phyloP scores from a whole-genome alignment of 2,329 filamentous ascomycete genomes.

The Hymenoscyphus fraxineus region DNA sequence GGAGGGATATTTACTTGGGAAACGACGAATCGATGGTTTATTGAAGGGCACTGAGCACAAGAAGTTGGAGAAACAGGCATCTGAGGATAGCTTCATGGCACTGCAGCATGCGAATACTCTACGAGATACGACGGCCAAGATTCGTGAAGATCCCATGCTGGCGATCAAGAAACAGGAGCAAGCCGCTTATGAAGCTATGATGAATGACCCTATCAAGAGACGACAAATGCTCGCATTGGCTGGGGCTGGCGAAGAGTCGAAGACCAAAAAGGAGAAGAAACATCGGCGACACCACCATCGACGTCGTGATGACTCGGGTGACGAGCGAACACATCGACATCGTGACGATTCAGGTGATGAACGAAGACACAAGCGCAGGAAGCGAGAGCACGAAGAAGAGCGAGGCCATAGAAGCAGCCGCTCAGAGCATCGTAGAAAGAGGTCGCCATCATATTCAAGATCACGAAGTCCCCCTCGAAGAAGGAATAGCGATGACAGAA shows the following conservation, averaged over 20 bases:
- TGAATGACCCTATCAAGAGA: slow-evolving; percentile 69
- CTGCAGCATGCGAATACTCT: slow-evolving; percentile 67
- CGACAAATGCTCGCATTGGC: slow-evolving; percentile 63
- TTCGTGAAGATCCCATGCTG: slow-evolving; percentile 84
- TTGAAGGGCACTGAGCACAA: slow-evolving; percentile 78
- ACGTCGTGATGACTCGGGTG: slow-evolving; percentile 33
- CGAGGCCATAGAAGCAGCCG: slow-evolving; percentile 37
- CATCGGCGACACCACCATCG: slow-evolving; percentile 41
- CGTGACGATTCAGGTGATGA: slow-evolving; percentile 36
- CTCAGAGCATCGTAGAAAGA: slow-evolving; percentile 38
- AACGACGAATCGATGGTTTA: slow-evolving; percentile 84
- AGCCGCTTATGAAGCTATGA: slow-evolving; percentile 73
- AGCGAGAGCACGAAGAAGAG: slow-evolving; percentile 34
- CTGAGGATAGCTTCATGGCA: slow-evolving; percentile 56
- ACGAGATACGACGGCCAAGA: slow-evolving; percentile 79
- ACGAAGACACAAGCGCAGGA: slow-evolving; percentile 44
- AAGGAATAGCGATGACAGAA: slow-evolving; percentile 24
- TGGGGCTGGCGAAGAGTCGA: slow-evolving; percentile 47
- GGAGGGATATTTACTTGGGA: slow-evolving; percentile 89
- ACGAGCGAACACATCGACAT: slow-evolving; percentile 31
- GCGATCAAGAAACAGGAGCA: slow-evolving; percentile 93
- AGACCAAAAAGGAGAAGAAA: slow-evolving; percentile 44
- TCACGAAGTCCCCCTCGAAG: slow-evolving; percentile 27
- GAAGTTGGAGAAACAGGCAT: slow-evolving; percentile 72
- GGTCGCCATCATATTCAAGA: slow-evolving; percentile 39